Base-by-base conservation (phyloP, 306 rosid genomes). In the Urtica urens region DNA sequence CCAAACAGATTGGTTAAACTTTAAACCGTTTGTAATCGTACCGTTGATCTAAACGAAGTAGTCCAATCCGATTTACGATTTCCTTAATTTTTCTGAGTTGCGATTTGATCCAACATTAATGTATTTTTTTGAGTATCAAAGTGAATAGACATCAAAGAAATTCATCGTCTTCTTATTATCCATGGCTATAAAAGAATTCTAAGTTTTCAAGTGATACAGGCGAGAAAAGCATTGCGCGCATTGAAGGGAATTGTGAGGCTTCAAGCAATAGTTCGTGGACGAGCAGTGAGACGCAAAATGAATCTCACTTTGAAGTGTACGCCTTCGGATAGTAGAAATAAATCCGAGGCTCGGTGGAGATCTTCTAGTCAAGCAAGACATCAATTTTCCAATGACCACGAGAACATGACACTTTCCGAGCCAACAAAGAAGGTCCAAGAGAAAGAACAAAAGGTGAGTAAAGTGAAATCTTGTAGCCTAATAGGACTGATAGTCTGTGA, bases 181-280 rank as follows among this genome's bases (percentile, higher is more conserved):
- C n/a, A n/a, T n/a, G n/a, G n/a, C n/a, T n/a, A n/a, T n/a, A n/a
- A n/a, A n/a, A n/a, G n/a, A n/a, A n/a, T n/a, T n/a, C n/a, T n/a
- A 35, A 3, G 11, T 35, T 35, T 9, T 10, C 3, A 35, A 13
- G 4, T 35, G 2, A 24, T 67, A 75, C 64, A 82, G 96, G 94
- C 96, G 23, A 87, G 84, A 69, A 87, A 87, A 72, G 94, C 96
- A 31, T 38, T 83, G 59, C 66, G 74, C 67, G 93, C 93, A 33
- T 63, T 83, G 74, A 83, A 76, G 65, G 96, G 96, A 54, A 57
- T 87, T 20, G 83, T 83, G 46, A 75, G 67, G 67, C 71, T 87
- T 45, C 96, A 87, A 70, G 94, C 96, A 40, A 71, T 83, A 53
- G 67, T 74, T 71, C 87, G 96, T 0, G 96, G 96, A 23, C 65